Evolutionary conservation across 306 rosid genomes (phyloP).

Genomic region (Prinsepia uniflora): DNA sequence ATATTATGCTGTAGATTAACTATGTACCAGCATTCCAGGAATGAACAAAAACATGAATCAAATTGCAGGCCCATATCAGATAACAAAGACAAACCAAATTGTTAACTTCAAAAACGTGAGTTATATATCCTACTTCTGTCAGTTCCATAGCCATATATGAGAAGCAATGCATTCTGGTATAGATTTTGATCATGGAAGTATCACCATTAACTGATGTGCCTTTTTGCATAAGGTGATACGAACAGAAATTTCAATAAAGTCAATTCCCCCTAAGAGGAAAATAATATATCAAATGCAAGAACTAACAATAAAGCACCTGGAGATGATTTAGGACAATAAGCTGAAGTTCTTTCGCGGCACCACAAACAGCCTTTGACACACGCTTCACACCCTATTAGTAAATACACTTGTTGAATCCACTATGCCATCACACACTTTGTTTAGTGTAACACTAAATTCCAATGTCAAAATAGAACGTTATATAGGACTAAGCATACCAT

Average conservation of each 20-base stretch:
- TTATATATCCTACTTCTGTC: neutral
- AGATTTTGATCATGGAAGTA: neutral
- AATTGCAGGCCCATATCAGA: neutral
- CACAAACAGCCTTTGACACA: constrained; percentile 70
- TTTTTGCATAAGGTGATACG: neutral
- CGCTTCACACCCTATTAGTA: constrained; percentile 80
- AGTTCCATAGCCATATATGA: neutral
- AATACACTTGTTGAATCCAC: constrained; percentile 36
- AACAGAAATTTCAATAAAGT: neutral
- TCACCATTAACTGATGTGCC: neutral
- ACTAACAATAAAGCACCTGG: constrained; percentile 52
- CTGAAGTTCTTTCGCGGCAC: constrained; percentile 96
- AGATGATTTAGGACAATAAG: constrained; percentile 81
- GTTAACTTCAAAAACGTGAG: neutral
- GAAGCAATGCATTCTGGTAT: neutral
- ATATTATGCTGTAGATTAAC: constrained; percentile 3
- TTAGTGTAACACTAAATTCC: neutral
- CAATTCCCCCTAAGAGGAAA: constrained; percentile 3
- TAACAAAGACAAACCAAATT: neutral
- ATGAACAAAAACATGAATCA: neutral
- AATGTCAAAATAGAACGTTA: constrained; percentile 25
- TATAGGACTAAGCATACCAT: constrained; percentile 45
- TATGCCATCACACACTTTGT: constrained; percentile 7
- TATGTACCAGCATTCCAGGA: neutral
- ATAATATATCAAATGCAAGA: constrained; percentile 13